Percentiles rank a stretch among this genome's conserved stretches.
Evolutionary conservation across 306 rosid species (phyloP).

Genomic region (Clitoria ternatea): DNA sequence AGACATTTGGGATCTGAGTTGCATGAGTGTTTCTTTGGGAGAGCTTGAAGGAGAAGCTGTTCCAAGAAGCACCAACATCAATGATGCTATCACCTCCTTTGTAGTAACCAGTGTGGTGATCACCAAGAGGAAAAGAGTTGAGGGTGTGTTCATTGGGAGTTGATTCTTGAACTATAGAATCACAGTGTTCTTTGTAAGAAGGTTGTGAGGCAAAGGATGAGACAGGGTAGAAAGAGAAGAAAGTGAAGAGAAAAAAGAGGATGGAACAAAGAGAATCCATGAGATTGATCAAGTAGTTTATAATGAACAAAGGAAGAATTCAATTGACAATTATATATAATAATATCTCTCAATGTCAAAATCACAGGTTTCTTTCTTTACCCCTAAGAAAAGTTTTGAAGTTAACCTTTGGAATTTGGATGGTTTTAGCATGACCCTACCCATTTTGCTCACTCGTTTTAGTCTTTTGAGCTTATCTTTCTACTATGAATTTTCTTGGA

Average conservation of each 20-base stretch:
- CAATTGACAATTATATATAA: neutral
- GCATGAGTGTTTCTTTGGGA: neutral
- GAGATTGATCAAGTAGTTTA: neutral
- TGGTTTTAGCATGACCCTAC: no score
- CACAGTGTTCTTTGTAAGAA: slow-evolving; percentile 40
- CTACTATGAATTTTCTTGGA: no score
- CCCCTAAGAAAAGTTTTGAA: neutral
- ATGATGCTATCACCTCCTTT: slow-evolving; percentile 24
- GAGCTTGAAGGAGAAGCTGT: neutral
- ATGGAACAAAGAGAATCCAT: slow-evolving; percentile 30
- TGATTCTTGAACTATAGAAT: slow-evolving; percentile 28
- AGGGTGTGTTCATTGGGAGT: neutral
- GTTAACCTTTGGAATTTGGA: no score
- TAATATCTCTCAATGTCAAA: neutral
- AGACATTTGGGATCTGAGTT: slow-evolving; percentile 27
- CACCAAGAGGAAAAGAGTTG: neutral
- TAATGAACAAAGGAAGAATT: neutral
- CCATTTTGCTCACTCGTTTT: no score
- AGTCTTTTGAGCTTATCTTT: no score
- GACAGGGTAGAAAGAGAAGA: slow-evolving; percentile 16
- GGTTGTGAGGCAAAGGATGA: slow-evolving; percentile 19
- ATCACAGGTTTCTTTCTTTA: neutral
- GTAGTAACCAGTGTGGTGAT: slow-evolving; percentile 28
- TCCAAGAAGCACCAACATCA: neutral
- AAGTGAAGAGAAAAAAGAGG: slow-evolving; percentile 11